These are phyloP conservation scores for Saccharum spontaneum DNA, from an alignment of 176 grass and related monocot genomes.

Conservation along the genomic window DNA sequence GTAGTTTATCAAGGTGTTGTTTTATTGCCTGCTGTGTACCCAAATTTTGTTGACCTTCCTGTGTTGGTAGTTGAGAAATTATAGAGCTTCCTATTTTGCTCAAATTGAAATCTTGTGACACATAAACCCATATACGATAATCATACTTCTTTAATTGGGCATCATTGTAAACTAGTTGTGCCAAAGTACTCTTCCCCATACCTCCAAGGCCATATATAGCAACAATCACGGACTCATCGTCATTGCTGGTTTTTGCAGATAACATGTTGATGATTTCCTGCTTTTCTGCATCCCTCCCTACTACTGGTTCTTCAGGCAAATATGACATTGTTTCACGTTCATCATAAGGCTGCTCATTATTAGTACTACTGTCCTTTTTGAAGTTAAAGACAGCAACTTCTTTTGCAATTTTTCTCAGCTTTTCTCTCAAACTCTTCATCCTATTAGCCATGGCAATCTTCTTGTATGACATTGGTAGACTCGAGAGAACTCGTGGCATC, in stretches of 20 bases:
- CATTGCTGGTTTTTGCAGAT: no score
- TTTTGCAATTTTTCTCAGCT: neutral
- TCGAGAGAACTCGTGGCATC: neutral
- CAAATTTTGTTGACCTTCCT: neutral
- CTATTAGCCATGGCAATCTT: neutral
- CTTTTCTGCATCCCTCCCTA: neutral
- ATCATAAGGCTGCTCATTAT: neutral
- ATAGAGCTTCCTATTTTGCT: constrained; percentile 1
- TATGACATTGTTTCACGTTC: neutral
- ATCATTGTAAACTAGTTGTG: neutral
- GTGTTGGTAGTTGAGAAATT: neutral
- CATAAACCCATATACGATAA: neutral
- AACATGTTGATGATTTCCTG: neutral
- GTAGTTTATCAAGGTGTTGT: neutral
- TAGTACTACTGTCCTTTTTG: neutral
- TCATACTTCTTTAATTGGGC: neutral
- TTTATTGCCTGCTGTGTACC: neutral
- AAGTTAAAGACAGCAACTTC: neutral
- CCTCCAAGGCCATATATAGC: neutral
- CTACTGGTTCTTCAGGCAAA: neutral
- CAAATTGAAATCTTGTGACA: neutral
- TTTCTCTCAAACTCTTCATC: neutral
- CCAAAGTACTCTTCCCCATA: neutral
- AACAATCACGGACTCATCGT: no score
- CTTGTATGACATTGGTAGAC: neutral